These are phyloP conservation scores for Plasmodium ovale DNA, from an alignment of 169 alveolate genomes.

Conservation along the genomic window DNA sequence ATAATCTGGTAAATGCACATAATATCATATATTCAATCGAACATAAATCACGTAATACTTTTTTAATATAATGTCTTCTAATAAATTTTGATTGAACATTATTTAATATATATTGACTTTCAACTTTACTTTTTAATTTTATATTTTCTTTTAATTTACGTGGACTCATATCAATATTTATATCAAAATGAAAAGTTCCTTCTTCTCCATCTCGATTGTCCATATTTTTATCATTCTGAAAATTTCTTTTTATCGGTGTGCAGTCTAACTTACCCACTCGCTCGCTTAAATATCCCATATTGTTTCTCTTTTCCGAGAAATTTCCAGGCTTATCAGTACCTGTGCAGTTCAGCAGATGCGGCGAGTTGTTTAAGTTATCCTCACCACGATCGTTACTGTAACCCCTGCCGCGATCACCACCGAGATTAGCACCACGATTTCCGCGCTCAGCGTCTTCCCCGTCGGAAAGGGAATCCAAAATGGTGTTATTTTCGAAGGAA, in stretches of 20 bases:
- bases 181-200: constrained; percentile 11
- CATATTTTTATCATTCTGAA: neutral
- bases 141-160: constrained; percentile 66
- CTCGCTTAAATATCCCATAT: constrained; percentile 36
- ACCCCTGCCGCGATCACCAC: too few relatives aligned
- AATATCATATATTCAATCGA: constrained; percentile 61
- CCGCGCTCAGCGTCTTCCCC: too few relatives aligned
- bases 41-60: constrained; percentile 56
- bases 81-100: constrained; percentile 67
- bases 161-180: constrained; percentile 64
- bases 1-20: constrained; percentile 67
- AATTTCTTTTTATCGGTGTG: constrained; percentile 53
- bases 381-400: neutral
- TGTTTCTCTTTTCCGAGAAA: constrained; percentile 28
- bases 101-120: constrained; percentile 59
- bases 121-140: constrained; percentile 47
- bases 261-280: constrained; percentile 50
- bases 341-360: neutral
- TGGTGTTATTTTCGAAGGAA: constrained; percentile 24
- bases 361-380: neutral
- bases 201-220: neutral
- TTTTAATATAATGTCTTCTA: constrained; percentile 67
- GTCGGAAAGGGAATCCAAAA: neutral
- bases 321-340: constrained; percentile 3
- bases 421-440: too few relatives aligned